Base-by-base conservation (phyloP, 129 eudicot genomes). In the Flaveria sonorensis region DNA sequence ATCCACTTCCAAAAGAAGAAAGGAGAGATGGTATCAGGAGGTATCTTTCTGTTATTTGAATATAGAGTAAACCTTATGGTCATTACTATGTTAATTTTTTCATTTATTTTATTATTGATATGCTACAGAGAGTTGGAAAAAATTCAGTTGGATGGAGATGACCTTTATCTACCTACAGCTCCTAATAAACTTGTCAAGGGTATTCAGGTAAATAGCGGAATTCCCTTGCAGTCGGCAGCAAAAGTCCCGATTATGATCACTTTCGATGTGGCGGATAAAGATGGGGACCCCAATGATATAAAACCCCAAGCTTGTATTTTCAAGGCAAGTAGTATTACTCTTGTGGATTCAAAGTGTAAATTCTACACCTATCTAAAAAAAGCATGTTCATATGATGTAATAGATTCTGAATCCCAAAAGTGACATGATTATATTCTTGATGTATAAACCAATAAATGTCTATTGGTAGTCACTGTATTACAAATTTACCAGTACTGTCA, bases 201-300 rank as follows among this genome's bases (percentile, higher is more conserved):
- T 53, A 91, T 94, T 81, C 96, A 85, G 84, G 90, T 91, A 61
- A 89, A 94, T 72, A 94, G 97, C 89, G 99, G 99, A 70, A 91
- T 94, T 62, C 96, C 99, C 24, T 86, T 94, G 77, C 99, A 94
- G 76, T 94, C 99, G 60, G 99, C 99, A 16, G 99, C 99, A 64
- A 94, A 94, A 82, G 99, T 94, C 85, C 99, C 99, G 30, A 94
- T 94, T 71, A 94, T 94, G 99, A 94, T 94, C 84, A 94, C 99
- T 45, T 94, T 94, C 81, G 86, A 94, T 77, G 99, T 94, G 82
- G 97, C 77, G 73, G 96, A 94, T 76, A 77, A 82, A 68, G 92
- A 88, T 28, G 96, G 99, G 14, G 92, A 94, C 74, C 89, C 48
- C 9, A 87, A 85, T 19, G 89, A 85, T 75, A 74, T 94, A 51